Evolutionary conservation across 2,329 filamentous ascomycete species (phyloP), one percentile per base, ranked within the genome.

Genomic region (Dryadomyces quercivorus): DNA sequence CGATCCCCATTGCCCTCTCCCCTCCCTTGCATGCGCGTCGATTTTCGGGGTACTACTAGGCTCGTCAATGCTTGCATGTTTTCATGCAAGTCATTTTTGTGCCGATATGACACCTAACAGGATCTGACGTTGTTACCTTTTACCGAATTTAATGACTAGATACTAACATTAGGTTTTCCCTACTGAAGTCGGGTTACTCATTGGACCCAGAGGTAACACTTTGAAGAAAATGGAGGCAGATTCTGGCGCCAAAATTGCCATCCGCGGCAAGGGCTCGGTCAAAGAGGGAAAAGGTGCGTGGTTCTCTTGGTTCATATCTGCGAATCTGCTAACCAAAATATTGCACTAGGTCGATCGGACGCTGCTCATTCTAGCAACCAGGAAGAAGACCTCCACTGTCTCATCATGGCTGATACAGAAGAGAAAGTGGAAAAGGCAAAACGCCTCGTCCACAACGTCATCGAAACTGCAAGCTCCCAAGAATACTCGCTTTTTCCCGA

Each of bases 381-480:
- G 80, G 93, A 98, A 76, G 93, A 98, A 74, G 93, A 98, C 70
- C 79, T 98, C 56, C 93, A 98, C 73, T 98, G 93, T 72, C 76
- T 98, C 68, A 97, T 98, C 74, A 98, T 98, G 93, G 93, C 93
- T 66, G 93, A 98, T 67, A 97, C 92, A 42, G 94, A 98, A 75
- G 93, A 98, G 59, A 98, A 98, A 75, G 91, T 98, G 68, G 95
- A 95, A 76, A 98, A 97, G 73, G 93, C 93, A 61, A 98, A 97
- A 77, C 90, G 95, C 72, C 74, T 97, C 58, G 95, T 98, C 60
- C 92, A 98, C 72, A 96, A 97, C 62, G 87, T 98, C 65, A 97
- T 98, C 67, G 93, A 98, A 72, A 98, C 93, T 57, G 92, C 94
- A 77, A 75, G 86, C 80, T 22, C 38, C 38, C 20, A 18, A n/a